Base-by-base conservation (phyloP, 495 filamentous ascomycete species). In the Penicillium malachiteum region DNA sequence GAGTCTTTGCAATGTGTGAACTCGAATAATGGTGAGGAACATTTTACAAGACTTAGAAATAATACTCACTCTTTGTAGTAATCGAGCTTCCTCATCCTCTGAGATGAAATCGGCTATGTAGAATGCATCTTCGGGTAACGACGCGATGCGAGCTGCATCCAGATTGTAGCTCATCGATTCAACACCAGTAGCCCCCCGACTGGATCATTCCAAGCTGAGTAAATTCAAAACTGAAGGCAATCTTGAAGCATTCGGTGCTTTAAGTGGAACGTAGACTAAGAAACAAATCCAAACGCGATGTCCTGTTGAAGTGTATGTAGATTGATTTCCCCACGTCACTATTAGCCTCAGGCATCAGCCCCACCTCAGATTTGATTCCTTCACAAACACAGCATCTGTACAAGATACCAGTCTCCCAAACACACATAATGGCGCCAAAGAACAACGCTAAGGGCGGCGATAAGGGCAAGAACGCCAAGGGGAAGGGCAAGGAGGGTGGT, bases 61-160 rank as follows among this genome's bases (percentile, higher is more conserved):
- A 30, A 50, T 13, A 56, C 64, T 37, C 63, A 90, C 84, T 76
- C 92, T 92, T 38, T 84, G 70, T 18, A 96, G 67, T 13, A 98
- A 79, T 18, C 67, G 52, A 3, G 75, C 59, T 70, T 97, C 92
- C 71, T 97, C 92, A 16, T 84, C 82, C 46, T 77, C 71, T 11
- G 81, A 84, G 59, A 98, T 88, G 74, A 98, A 97, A 66, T 92
- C 81, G 3, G 92, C 77, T 45, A 97, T 89, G 71, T 97, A 97
- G 73, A 88, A 96, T 54, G 88, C 85, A 42, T 82, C 75, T 1
- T 80, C 66, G 1, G 90, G 90, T 12, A 93, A 76, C 13, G 64
- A 60, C 1, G 73, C 57, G 49, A 94, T 85, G 60, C 75, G 78
- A 52, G 68, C 76, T 14, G 75, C 66, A 55, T 85, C 65, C 7